Evolutionary conservation across 2,329 filamentous ascomycete genomes (phyloP).

Genomic region (Aspergillus calidoustus): DNA sequence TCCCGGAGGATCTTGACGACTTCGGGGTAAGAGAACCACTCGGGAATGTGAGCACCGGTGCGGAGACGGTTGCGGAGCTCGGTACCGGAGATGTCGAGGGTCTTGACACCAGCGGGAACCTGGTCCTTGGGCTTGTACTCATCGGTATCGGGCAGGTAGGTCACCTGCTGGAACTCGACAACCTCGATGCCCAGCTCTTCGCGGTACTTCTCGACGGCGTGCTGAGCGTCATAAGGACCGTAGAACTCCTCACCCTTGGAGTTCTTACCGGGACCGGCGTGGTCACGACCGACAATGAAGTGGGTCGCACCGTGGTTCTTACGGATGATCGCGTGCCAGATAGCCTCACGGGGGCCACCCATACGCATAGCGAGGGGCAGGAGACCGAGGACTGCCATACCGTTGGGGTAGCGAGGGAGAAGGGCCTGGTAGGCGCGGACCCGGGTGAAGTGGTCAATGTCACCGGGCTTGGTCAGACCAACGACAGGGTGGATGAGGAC

Average conservation of each 20-base stretch:
- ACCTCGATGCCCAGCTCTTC: constrained; percentile 98
- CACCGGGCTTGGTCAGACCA: constrained; percentile 96
- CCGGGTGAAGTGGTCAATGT: constrained; percentile 99
- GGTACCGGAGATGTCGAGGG: constrained; percentile 82
- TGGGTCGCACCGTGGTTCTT: constrained; percentile 99
- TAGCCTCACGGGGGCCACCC: constrained; percentile 96
- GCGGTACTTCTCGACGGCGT: constrained; percentile 94
- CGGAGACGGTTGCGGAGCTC: constrained; percentile 91
- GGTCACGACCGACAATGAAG: constrained; percentile 98
- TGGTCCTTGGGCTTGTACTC: constrained; percentile 95
- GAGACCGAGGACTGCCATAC: constrained; percentile 96
- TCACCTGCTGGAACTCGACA: constrained; percentile 99
- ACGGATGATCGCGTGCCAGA: constrained; percentile 99
- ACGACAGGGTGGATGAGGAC: constrained; percentile 99
- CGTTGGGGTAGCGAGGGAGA: constrained; percentile 95
- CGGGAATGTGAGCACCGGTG: constrained; percentile 91
- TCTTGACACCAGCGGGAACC: constrained; percentile 81
- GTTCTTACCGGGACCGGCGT: constrained; percentile 98
- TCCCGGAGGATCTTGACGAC: constrained; percentile 95
- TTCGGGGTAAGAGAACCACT: constrained; percentile 99
- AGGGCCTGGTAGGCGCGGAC: constrained; percentile 98
- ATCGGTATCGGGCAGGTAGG: constrained; percentile 94
- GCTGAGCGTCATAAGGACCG: constrained; percentile 95
- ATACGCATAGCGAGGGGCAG: constrained; percentile 98
- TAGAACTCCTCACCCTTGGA: constrained; percentile 97